These are phyloP conservation scores for Phytopythium boreale DNA, from an alignment of 352 stramenopile species.

Conservation along the genomic window DNA sequence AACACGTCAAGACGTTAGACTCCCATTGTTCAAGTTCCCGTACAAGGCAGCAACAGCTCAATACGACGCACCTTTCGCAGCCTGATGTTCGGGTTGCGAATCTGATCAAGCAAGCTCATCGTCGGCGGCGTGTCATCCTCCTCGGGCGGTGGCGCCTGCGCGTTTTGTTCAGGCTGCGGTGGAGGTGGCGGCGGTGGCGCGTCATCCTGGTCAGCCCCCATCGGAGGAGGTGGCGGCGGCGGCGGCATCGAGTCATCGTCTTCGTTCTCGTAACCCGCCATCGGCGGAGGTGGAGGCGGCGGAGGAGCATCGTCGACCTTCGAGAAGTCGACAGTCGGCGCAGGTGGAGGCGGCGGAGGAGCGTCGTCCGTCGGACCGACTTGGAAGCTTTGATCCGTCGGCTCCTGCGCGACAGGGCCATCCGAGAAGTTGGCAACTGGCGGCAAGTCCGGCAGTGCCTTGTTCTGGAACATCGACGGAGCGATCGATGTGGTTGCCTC, in stretches of 20 bases:
- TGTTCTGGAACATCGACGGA: constrained; percentile 83
- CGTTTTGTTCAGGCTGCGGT: constrained; percentile 23
- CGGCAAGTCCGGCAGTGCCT: constrained; percentile 67
- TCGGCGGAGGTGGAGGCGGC: constrained; percentile 47
- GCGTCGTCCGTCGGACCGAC: constrained; percentile 66
- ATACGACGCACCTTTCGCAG: constrained; percentile 35
- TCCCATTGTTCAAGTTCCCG: background rate
- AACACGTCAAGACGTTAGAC: background rate
- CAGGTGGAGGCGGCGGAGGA: constrained; percentile 59
- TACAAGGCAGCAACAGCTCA: background rate
- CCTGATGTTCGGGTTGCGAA: constrained; percentile 56
- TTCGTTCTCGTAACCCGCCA: constrained; percentile 27
- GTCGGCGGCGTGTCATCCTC: constrained; percentile 26
- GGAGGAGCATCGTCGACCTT: constrained; percentile 40
- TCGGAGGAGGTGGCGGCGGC: constrained; percentile 41
- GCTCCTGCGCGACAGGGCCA: constrained; percentile 60
- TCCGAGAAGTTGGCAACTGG: constrained; percentile 60
- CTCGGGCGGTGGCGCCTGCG: constrained; percentile 14
- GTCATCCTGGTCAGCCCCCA: constrained; percentile 31
- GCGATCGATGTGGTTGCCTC: constrained; percentile 61
- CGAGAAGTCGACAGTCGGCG: constrained; percentile 55
- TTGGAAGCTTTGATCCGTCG: constrained; percentile 42
- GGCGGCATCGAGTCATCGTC: constrained; percentile 44
- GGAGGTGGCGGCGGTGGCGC: constrained; percentile 46
- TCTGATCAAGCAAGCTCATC: constrained; percentile 53